phyloP scores from a whole-genome alignment of 495 filamentous ascomycete species.

The Halenospora varia region DNA sequence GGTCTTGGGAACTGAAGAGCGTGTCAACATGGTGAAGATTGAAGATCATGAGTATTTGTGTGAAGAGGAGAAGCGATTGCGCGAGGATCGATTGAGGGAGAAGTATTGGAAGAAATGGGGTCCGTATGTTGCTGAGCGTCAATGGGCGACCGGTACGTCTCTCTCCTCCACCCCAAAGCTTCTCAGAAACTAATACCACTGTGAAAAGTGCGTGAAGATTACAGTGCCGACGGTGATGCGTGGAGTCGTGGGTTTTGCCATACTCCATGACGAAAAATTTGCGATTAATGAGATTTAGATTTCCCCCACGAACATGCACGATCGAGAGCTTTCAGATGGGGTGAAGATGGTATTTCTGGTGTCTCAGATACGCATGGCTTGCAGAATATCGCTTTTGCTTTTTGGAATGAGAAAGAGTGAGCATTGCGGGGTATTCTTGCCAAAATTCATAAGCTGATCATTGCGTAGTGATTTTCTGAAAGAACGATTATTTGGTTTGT shows the following conservation, averaged over 20 bases:
- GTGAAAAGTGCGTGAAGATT: slow-evolving; percentile 83
- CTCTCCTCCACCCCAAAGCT: neutral
- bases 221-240: slow-evolving; percentile 79
- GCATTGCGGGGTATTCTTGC: slow-evolving; percentile 23
- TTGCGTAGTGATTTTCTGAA: slow-evolving; percentile 76
- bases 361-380: slow-evolving; percentile 87
- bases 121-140: slow-evolving; percentile 68
- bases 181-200: slow-evolving; percentile 1
- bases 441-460: slow-evolving; percentile 4
- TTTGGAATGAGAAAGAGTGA: slow-evolving; percentile 97
- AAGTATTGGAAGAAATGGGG: slow-evolving; percentile 98
- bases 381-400: slow-evolving; percentile 90
- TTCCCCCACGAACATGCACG: slow-evolving; percentile 90
- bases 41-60: slow-evolving; percentile 80
- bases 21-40: slow-evolving; percentile 71
- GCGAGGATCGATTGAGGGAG: slow-evolving; percentile 72
- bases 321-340: slow-evolving; percentile 87
- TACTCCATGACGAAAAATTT: neutral
- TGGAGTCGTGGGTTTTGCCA: slow-evolving; percentile 75
- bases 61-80: slow-evolving; percentile 82
- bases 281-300: slow-evolving; percentile 48
- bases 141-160: slow-evolving; percentile 79
- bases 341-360: slow-evolving; percentile 95
- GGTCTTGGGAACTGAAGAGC: too few relatives aligned
- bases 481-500: slow-evolving; percentile 88